These are phyloP conservation scores for Sporothrix euskadiensis DNA, from an alignment of 2,329 filamentous ascomycete genomes.

Conservation along the genomic window DNA sequence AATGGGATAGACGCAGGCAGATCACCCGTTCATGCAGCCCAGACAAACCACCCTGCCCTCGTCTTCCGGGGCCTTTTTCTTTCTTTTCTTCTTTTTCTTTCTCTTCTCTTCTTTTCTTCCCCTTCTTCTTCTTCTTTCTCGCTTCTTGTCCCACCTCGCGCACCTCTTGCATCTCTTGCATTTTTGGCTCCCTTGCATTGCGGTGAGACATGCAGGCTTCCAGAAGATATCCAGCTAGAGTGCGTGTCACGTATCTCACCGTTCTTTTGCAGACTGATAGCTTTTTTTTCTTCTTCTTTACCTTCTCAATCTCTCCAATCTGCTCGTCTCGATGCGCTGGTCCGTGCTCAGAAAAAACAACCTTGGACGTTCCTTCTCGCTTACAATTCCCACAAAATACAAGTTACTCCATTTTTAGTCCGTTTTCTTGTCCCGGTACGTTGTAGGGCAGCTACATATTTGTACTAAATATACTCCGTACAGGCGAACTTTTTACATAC, in stretches of 20 bases:
- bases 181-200: conserved; percentile 8
- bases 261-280: not conserved
- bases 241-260: not conserved
- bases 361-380: not conserved
- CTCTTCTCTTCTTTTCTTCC: not conserved
- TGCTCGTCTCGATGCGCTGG: too few species aligned
- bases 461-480: too few species aligned
- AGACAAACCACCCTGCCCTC: not conserved
- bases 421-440: not conserved
- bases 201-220: conserved; percentile 21
- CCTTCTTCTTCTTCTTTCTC: not conserved
- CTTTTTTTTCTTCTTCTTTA: too few species aligned
- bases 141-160: not conserved
- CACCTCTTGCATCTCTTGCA: not conserved
- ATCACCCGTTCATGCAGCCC: conserved; percentile 1
- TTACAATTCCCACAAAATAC: not conserved
- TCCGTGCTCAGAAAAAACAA: too few species aligned
- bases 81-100: not conserved
- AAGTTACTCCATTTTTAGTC: not conserved
- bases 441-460: not conserved
- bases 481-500: not conserved
- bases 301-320: too few species aligned
- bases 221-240: not conserved
- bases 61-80: not conserved
- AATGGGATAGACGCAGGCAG: not conserved